Base-by-base conservation (phyloP, 2,329 filamentous ascomycete genomes). In the Trichothecium sympodiale region DNA sequence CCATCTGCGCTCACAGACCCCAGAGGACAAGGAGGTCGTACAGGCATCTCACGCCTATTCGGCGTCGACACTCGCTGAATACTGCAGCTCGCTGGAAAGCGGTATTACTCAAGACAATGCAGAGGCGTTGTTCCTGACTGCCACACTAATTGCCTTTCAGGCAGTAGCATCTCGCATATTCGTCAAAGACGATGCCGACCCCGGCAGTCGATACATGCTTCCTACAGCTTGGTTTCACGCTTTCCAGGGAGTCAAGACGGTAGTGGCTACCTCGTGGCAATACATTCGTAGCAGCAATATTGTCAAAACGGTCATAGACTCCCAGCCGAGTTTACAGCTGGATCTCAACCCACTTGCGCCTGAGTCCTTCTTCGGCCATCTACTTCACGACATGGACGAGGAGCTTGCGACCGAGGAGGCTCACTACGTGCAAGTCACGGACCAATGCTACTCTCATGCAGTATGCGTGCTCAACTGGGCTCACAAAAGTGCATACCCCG, bases 391-490 rank as follows among this genome's bases (percentile, higher is more conserved):
- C 2, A 48, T 78, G 3, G 71, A 77, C 10, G 67, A 75, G 5
- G 72, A 79, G 44, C 51, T 77, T 3, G 56, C 55, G 2, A 45
- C 46, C 12, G 53, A 61, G 40, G 49, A 56, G 17, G 47, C 48
- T 9, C 46, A 49, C 15, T 40, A 52, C 13, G 45, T 56, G 7
- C 38, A 48, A 10, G 45, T 51, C 14, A 59, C 59, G 14, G 55
- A 50, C 23, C 71, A 74, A 43, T 74, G 69, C 8, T 80, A 80
- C 45, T 65, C 70, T 14, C 76, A 80, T 45, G 71, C 75, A 13
- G 69, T 80, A n/a, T 72, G 74, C 14, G 74, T 77, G 7, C 61
- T 80, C 7, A 78, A 80, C 46, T 80, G 75, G 75, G 73, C 74
- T 2, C 74, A 80, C 46, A 68, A 67, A 46, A 74, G 71, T 37